These are phyloP conservation scores for Gentiana macrophylla DNA, from an alignment of 257 asterid genomes.

Conservation along the genomic window DNA sequence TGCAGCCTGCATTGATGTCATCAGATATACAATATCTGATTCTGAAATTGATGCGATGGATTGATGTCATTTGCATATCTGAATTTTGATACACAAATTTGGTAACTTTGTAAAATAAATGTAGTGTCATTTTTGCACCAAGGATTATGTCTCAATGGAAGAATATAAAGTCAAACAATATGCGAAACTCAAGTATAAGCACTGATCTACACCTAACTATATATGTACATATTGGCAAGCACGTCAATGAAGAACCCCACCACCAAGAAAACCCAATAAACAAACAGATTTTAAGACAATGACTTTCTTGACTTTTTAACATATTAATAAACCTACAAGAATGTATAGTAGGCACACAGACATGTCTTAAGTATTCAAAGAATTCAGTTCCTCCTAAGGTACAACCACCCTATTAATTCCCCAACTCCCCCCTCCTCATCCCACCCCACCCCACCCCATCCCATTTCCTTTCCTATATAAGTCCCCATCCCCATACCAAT, in stretches of 20 bases:
- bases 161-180: no score
- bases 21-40: no score
- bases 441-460: constrained; percentile 5
- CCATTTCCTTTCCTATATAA: neutral
- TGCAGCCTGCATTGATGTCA: no score
- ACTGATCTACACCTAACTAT: constrained; percentile 19
- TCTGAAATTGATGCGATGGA: no score
- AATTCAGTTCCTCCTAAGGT: no score
- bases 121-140: no score
- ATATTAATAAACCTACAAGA: neutral
- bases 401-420: neutral
- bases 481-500: neutral
- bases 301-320: constrained; percentile 23
- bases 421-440: neutral
- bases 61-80: no score
- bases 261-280: constrained; percentile 19
- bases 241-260: constrained; percentile 36
- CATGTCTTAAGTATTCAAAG: neutral
- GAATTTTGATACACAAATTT: no score
- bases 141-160: no score
- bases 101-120: no score
- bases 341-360: neutral
- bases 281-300: constrained; percentile 26
- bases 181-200: neutral
- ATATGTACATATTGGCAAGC: constrained; percentile 26